phyloP scores from a whole-genome alignment of 208 protist species.

The Leishmania tarentolae region DNA sequence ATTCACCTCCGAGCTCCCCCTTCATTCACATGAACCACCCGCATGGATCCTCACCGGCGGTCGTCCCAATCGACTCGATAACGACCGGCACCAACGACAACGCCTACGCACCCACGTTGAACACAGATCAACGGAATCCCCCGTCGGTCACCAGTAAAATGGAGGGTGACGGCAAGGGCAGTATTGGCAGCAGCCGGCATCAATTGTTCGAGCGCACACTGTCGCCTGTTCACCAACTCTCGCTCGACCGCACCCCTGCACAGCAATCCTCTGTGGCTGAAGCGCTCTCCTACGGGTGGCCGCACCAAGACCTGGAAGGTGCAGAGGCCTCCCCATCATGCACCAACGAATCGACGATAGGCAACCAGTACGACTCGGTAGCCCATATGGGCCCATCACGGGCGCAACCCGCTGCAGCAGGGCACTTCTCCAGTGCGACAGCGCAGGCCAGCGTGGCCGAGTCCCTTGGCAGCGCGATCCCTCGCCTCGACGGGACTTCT shows the following conservation, averaged over 20 bases:
- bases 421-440: background rate
- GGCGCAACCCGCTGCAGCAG: background rate
- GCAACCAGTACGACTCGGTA: background rate
- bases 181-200: background rate
- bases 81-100: background rate
- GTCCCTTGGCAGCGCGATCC: background rate
- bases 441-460: background rate
- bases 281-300: background rate
- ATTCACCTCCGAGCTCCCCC: background rate
- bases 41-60: background rate
- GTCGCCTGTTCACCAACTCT: conserved; percentile 22
- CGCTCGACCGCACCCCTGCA: conserved; percentile 24
- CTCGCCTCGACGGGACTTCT: background rate
- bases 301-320: background rate
- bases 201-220: background rate
- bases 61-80: background rate
- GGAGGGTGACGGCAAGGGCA: background rate
- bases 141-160: background rate
- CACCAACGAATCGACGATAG: too few species aligned
- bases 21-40: background rate
- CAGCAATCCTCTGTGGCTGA: background rate
- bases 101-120: background rate
- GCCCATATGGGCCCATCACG: background rate
- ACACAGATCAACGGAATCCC: background rate
- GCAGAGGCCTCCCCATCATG: background rate